Evolutionary conservation across 352 stramenopile genomes (phyloP).

Genomic region (Pythium brassicae): DNA sequence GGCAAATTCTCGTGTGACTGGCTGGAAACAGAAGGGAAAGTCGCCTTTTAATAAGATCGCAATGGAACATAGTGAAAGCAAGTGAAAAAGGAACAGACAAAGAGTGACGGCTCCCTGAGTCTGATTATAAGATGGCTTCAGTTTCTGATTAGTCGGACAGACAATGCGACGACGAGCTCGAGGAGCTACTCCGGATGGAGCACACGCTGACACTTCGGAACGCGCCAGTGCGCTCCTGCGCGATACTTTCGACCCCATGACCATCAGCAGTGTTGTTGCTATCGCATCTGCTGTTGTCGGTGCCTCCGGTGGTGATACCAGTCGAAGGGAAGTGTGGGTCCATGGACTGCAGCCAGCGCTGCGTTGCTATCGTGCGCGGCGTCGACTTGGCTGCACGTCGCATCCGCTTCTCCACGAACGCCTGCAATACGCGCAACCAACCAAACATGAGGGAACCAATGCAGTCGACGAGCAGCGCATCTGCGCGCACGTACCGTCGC

Average conservation of each 20-base stretch:
- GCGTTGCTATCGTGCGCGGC: slow-evolving; percentile 55
- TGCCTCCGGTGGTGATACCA: not conserved
- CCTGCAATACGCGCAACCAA: slow-evolving; percentile 22
- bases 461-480: not conserved
- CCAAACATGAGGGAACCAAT: not conserved
- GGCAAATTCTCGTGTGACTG: not conserved
- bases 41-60: too few relatives aligned
- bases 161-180: not conserved
- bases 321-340: slow-evolving; percentile 8
- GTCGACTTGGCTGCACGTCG: slow-evolving; percentile 42
- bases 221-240: not conserved
- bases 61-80: too few relatives aligned
- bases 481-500: slow-evolving; percentile 25
- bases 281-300: not conserved
- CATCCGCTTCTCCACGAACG: slow-evolving; percentile 64
- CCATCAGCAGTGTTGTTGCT: not conserved
- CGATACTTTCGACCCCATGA: not conserved
- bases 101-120: too few relatives aligned
- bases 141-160: not conserved
- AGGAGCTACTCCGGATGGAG: not conserved
- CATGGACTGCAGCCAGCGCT: slow-evolving; percentile 60
- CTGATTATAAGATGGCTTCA: not conserved
- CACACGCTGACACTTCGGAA: not conserved
- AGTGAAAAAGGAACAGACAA: too few relatives aligned
- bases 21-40: not conserved